phyloP scores from a whole-genome alignment of 768 basidiomycete genomes.

The Trametes elegans region DNA sequence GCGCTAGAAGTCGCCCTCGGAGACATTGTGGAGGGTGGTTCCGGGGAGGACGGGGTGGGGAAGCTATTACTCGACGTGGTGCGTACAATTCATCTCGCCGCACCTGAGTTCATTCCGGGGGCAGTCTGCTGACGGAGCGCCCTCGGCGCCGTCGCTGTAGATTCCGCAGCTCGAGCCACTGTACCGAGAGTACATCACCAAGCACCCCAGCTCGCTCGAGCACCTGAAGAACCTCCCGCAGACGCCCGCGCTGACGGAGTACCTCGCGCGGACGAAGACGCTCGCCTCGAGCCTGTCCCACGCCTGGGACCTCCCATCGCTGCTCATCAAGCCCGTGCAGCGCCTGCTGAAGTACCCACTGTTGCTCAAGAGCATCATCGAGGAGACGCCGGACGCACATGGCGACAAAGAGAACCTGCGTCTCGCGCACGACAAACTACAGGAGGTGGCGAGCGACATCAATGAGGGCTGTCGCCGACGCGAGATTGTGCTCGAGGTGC shows the following conservation, averaged over 20 bases:
- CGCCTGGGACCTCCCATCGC: slow-evolving; percentile 89
- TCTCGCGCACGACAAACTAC: slow-evolving; percentile 56
- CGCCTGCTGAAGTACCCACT: slow-evolving; percentile 93
- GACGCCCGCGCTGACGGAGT: slow-evolving; percentile 59
- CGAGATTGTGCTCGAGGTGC: slow-evolving; percentile 77
- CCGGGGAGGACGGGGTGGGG: slow-evolving; percentile 69
- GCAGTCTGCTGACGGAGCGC: slow-evolving; percentile 3
- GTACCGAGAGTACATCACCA: slow-evolving; percentile 80
- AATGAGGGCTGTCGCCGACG: slow-evolving; percentile 76
- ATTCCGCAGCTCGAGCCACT: slow-evolving; percentile 67
- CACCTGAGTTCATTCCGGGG: slow-evolving; percentile 10
- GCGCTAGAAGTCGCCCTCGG: slow-evolving; percentile 68
- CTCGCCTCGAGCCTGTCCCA: slow-evolving; percentile 73
- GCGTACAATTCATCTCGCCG: too few relatives aligned
- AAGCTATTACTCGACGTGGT: slow-evolving; percentile 68
- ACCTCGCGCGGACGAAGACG: slow-evolving; percentile 63
- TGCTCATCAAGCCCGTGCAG: slow-evolving; percentile 98
- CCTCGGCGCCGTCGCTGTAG: slow-evolving; percentile 35
- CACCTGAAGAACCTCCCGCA: slow-evolving; percentile 54
- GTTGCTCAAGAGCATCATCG: slow-evolving; percentile 72
- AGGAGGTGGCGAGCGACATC: slow-evolving; percentile 70
- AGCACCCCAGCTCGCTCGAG: slow-evolving; percentile 70
- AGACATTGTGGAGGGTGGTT: slow-evolving; percentile 55
- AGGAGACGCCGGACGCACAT: slow-evolving; percentile 69
- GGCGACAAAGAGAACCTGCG: slow-evolving; percentile 60